Percentiles rank a stretch among this genome's conserved stretches.
Conservation (phyloP, 257 asterid genomes). For the Echites panduratus region DNA sequence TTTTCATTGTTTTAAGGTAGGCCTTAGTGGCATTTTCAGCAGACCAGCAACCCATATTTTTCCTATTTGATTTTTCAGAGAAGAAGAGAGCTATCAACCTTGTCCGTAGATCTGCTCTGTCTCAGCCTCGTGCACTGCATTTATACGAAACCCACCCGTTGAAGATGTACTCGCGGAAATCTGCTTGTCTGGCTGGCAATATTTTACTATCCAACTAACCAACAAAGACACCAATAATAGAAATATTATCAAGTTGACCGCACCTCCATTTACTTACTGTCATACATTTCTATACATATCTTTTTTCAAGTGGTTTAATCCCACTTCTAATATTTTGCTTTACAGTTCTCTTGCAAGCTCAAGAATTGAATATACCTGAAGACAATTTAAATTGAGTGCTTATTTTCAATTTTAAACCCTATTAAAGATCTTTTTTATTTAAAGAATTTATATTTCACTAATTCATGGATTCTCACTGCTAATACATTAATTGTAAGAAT, state of each 20-base stretch:
- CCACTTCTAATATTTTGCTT: not conserved
- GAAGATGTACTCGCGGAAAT: slow-evolving; percentile 35
- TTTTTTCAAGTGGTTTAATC: not conserved
- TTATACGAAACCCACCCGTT: slow-evolving; percentile 25
- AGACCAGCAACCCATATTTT: slow-evolving; percentile 71
- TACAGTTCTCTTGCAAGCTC: not conserved
- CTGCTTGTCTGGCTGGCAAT: slow-evolving; percentile 48
- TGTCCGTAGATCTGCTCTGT: slow-evolving; percentile 22
- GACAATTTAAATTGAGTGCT: no score
- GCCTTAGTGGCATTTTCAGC: slow-evolving; percentile 93
- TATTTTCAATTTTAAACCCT: no score
- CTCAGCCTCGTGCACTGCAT: slow-evolving; percentile 15
- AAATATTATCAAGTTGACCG: not conserved
- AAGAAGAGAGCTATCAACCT: slow-evolving; percentile 2
- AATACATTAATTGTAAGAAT: no score
- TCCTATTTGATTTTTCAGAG: slow-evolving; percentile 14
- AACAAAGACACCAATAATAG: slow-evolving; percentile 15
- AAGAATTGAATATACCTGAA: no score
- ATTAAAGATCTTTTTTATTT: no score
- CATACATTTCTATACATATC: not conserved
- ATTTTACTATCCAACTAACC: slow-evolving; percentile 14
- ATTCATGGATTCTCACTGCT: no score
- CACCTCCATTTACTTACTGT: not conserved
- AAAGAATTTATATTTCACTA: no score
- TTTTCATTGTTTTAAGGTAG: slow-evolving; percentile 66